Conservation (phyloP, 345 rosid genomes). For the Hirschfeldia incana region DNA sequence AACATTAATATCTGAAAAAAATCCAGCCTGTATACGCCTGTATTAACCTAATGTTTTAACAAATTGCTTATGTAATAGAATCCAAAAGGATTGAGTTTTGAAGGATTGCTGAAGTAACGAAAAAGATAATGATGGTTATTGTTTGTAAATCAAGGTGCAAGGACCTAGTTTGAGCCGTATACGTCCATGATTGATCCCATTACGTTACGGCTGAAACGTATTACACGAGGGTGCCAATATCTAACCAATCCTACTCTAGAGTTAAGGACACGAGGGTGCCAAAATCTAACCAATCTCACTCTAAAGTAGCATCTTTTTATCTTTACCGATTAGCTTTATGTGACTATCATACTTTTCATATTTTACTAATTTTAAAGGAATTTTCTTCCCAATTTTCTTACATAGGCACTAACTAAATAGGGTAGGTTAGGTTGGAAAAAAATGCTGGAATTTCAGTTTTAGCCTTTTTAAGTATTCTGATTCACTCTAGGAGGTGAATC, state of each 20-base stretch:
- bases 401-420: neutral
- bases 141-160: neutral
- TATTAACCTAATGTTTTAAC: too few relatives aligned
- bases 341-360: neutral
- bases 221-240: neutral
- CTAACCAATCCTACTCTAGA: neutral
- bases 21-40: too few relatives aligned
- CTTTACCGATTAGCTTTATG: neutral
- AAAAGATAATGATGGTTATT: neutral
- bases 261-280: neutral
- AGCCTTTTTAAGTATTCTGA: too few relatives aligned
- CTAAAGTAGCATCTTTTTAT: neutral
- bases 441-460: neutral
- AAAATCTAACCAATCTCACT: neutral
- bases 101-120: neutral
- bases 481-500: too few relatives aligned
- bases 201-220: neutral
- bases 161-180: neutral
- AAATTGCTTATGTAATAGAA: too few relatives aligned
- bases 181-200: neutral
- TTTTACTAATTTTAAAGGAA: too few relatives aligned
- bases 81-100: too few relatives aligned
- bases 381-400: neutral
- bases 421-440: neutral
- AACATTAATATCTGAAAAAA: too few relatives aligned